Evolutionary conservation across 306 rosid genomes (phyloP), one percentile per base, ranked within the genome.

Genomic region (Cucumis melo): DNA sequence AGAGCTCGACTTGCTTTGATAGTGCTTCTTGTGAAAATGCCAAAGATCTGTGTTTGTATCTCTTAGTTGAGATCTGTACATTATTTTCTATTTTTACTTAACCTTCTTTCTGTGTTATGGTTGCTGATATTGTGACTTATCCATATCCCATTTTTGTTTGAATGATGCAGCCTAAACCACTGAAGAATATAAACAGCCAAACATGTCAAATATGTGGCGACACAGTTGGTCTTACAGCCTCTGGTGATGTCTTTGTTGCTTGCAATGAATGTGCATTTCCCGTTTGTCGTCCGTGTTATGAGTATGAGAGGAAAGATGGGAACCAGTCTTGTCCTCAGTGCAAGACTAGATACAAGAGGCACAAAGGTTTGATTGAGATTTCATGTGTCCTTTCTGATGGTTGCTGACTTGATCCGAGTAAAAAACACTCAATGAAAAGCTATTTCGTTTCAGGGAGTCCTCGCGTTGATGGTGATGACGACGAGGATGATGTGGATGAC

Each of bases 181-280:
- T 86, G 81, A 90, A 92, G 91, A 78, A 84, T 79, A 71, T 95
- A 89, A 87, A 88, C 13, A 92, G 96, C 46, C 96, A 92, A 81
- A 81, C 87, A 78, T 95, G 99, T 78, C 97, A 95, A 85, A 95
- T 95, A 75, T 95, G 99, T 73, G 96, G 93, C 32, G 99, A 90
- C 78, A 79, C 86, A 50, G 98, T 92, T 75, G 98, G 96, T 71
- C 84, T 80, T 38, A 86, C 95, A 9, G 86, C 90, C 58, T 63
- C 86, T 6, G 96, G 96, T n/a, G 99, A 95, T 66, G 86, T 89
- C 27, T 95, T 95, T 86, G 99, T 90, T 71, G 98, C 98, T 78
- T 95, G 99, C 85, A 90, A 92, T 63, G 99, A 95, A 85, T 95
- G 99, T 78, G 99, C 92, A 3, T 95, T 89, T 81, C 99, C 99